Conservation (phyloP, 352 stramenopile genomes). For the Pythium graminicola region DNA sequence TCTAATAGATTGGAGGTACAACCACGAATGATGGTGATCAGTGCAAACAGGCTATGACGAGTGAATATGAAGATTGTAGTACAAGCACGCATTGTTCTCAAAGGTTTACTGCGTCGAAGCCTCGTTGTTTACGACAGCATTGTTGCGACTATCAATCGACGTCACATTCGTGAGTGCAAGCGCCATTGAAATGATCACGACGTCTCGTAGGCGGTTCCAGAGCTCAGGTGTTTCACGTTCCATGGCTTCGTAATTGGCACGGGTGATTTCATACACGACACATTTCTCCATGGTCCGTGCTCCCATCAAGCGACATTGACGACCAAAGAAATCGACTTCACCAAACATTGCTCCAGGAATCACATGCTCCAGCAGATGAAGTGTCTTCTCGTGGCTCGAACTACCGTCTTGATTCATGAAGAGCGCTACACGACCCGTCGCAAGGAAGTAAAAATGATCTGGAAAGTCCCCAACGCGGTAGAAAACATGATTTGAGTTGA, state of each 20-base stretch:
- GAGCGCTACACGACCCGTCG: slow-evolving; percentile 55
- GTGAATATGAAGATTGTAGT: background rate
- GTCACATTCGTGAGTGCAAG: slow-evolving; percentile 69
- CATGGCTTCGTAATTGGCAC: slow-evolving; percentile 59
- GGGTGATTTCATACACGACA: slow-evolving; percentile 67
- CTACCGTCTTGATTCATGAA: slow-evolving; percentile 73
- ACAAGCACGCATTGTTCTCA: background rate
- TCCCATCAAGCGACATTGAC: slow-evolving; percentile 60
- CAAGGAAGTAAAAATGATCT: slow-evolving; percentile 72
- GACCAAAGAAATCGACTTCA: slow-evolving; percentile 81
- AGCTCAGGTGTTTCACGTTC: slow-evolving; percentile 42
- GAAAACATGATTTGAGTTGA: slow-evolving; percentile 57
- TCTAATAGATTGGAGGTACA: slow-evolving; percentile 21
- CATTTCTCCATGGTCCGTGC: slow-evolving; percentile 41
- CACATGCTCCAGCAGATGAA: slow-evolving; percentile 61
- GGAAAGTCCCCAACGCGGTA: slow-evolving; percentile 60
- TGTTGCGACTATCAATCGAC: slow-evolving; percentile 61
- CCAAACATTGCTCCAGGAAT: slow-evolving; percentile 79
- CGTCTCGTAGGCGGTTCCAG: slow-evolving; percentile 71
- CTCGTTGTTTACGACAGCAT: slow-evolving; percentile 9
- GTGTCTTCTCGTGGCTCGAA: slow-evolving; percentile 34
- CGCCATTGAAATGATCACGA: slow-evolving; percentile 81
- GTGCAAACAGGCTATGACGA: background rate
- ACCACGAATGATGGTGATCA: background rate
- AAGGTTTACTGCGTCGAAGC: slow-evolving; percentile 7